A percentile compares a stretch with the other conserved stretches of the same genome.
Evolutionary conservation across 306 rosid genomes (phyloP).

Genomic region (Parietaria judaica): DNA sequence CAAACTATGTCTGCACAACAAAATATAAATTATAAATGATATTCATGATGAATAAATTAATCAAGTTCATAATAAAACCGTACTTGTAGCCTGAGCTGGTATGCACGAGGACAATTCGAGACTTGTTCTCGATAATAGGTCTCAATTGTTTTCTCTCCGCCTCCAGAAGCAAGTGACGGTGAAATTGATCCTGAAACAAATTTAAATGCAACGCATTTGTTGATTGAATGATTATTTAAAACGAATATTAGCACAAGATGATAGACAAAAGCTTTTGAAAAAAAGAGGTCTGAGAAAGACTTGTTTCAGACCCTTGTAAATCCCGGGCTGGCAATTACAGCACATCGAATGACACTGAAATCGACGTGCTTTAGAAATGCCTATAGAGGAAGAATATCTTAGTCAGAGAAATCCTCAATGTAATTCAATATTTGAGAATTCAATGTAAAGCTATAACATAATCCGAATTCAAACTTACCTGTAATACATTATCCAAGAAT

Average conservation of each 20-base stretch:
- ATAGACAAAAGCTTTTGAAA: neutral
- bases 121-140: constrained; percentile 84
- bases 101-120: constrained; percentile 71
- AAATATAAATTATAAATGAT: neutral
- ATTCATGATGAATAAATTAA: too few species aligned
- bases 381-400: constrained; percentile 28
- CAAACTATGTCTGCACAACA: constrained; percentile 65
- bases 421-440: neutral
- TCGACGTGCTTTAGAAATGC: constrained; percentile 92
- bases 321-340: constrained; percentile 98
- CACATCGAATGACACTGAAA: constrained; percentile 87
- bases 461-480: constrained; percentile 37
- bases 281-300: constrained; percentile 9
- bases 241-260: neutral
- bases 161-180: constrained; percentile 79
- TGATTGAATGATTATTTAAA: too few species aligned
- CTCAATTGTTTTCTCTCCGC: constrained; percentile 93
- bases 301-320: constrained; percentile 64
- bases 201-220: neutral
- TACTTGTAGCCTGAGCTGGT: constrained; percentile 95
- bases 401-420: constrained; percentile 10
- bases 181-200: constrained; percentile 81
- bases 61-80: neutral
- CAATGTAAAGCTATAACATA: too few species aligned
- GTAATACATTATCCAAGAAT: constrained; percentile 83